Evolutionary conservation across 2,329 filamentous ascomycete genomes (phyloP).

Genomic region (Cladosporium velox): DNA sequence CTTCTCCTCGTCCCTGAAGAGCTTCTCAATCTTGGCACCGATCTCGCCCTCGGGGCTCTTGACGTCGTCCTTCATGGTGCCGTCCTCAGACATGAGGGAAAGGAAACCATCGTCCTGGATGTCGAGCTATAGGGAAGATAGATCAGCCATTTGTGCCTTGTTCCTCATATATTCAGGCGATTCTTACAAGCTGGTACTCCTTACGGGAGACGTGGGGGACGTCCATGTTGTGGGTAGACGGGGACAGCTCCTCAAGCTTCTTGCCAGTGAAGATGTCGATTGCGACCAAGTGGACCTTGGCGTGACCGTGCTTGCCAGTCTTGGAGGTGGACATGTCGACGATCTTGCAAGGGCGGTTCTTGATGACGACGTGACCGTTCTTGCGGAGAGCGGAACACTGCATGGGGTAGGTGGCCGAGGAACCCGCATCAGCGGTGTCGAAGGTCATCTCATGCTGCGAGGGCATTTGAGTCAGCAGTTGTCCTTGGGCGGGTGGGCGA

Average conservation of each 20-base stretch:
- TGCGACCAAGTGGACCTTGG: slow-evolving; percentile 98
- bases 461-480: slow-evolving; percentile 26
- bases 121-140: slow-evolving; percentile 66
- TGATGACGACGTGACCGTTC: slow-evolving; percentile 99
- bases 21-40: slow-evolving; percentile 79
- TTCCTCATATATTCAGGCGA: not conserved
- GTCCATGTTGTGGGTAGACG: slow-evolving; percentile 97
- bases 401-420: slow-evolving; percentile 92
- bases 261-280: slow-evolving; percentile 99
- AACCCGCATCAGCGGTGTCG: slow-evolving; percentile 93
- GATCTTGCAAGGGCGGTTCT: slow-evolving; percentile 99
- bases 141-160: slow-evolving; percentile 26
- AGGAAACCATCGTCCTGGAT: slow-evolving; percentile 94
- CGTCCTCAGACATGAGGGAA: slow-evolving; percentile 85
- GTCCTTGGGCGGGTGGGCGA: slow-evolving; percentile 10
- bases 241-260: slow-evolving; percentile 99
- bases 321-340: slow-evolving; percentile 99
- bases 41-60: slow-evolving; percentile 87
- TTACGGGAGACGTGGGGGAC: slow-evolving; percentile 88
- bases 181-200: slow-evolving; percentile 91
- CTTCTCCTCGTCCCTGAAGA: slow-evolving; percentile 82
- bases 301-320: slow-evolving; percentile 99
- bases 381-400: slow-evolving; percentile 99
- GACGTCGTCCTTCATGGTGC: slow-evolving; percentile 91
- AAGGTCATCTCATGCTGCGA: slow-evolving; percentile 67